These are phyloP conservation scores for Tuber magnatum DNA, from an alignment of 495 filamentous ascomycete species.

Conservation along the genomic window DNA sequence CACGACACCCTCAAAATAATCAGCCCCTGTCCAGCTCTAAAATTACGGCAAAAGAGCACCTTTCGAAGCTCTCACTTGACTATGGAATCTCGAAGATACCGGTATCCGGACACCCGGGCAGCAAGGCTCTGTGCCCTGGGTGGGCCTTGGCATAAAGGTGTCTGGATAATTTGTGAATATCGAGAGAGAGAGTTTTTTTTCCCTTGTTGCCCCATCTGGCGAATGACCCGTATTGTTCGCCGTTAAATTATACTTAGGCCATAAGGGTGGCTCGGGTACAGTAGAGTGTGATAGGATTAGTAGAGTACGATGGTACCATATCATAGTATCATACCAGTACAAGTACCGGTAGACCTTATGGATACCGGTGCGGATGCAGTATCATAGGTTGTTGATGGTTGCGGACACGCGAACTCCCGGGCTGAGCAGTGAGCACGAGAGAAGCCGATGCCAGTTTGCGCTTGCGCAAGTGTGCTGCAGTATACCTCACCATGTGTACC, in stretches of 20 bases:
- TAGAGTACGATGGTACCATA: not conserved
- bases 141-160: too few relatives aligned
- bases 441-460: not conserved
- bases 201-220: not conserved
- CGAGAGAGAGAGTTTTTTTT: not conserved
- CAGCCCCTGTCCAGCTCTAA: not conserved
- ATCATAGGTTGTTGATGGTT: too few relatives aligned
- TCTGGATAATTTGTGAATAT: too few relatives aligned
- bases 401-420: not conserved
- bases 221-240: not conserved
- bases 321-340: too few relatives aligned
- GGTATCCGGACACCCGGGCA: too few relatives aligned
- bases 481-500: not conserved
- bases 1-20: not conserved
- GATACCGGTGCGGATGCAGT: not conserved
- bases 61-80: not conserved
- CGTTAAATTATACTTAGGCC: not conserved
- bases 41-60: not conserved
- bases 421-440: not conserved
- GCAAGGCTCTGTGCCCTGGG: too few relatives aligned
- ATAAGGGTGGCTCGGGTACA: not conserved
- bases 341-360: too few relatives aligned
- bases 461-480: not conserved
- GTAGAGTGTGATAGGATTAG: too few relatives aligned
- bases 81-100: too few relatives aligned